These are phyloP conservation scores for Fusarium torulosum DNA, from an alignment of 2,329 filamentous ascomycete genomes.

Conservation along the genomic window DNA sequence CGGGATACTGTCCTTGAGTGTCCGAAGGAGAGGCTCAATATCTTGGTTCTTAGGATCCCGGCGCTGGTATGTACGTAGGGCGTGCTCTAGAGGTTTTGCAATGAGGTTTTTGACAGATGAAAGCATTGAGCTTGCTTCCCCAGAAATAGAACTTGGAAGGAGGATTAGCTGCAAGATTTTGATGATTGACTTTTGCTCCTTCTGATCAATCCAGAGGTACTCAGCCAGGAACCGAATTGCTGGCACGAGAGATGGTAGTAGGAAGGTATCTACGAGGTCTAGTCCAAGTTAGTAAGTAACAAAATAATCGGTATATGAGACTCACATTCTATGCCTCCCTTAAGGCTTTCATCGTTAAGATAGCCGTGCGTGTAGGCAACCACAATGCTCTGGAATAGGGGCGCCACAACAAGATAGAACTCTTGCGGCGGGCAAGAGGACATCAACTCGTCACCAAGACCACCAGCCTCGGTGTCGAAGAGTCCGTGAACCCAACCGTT, in stretches of 20 bases:
- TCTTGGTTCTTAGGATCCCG: constrained; percentile 76
- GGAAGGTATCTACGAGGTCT: constrained; percentile 83
- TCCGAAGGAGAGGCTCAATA: constrained; percentile 75
- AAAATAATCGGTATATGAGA: constrained; percentile 1
- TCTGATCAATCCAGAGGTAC: constrained; percentile 75
- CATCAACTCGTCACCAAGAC: constrained; percentile 83
- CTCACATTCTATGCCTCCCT: constrained; percentile 81
- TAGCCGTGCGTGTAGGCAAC: constrained; percentile 75
- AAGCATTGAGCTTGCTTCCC: constrained; percentile 78
- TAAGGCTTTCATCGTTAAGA: constrained; percentile 77
- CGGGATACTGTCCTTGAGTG: constrained; percentile 70
- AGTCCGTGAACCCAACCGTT: constrained; percentile 82
- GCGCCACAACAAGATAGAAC: constrained; percentile 83
- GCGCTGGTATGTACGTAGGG: constrained; percentile 74
- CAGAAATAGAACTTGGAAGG: constrained; percentile 76
- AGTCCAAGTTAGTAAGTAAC: constrained; percentile 27
- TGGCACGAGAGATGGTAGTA: constrained; percentile 82
- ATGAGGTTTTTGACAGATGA: constrained; percentile 78
- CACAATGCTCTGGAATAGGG: constrained; percentile 81
- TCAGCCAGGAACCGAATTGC: constrained; percentile 79
- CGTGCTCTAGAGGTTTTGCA: constrained; percentile 75
- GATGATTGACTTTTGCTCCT: constrained; percentile 76
- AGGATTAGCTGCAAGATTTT: constrained; percentile 80
- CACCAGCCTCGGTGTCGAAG: constrained; percentile 79
- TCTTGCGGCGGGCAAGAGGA: constrained; percentile 84